Evolutionary conservation across 2,329 filamentous ascomycete genomes (phyloP), one percentile per base, ranked within the genome.

Genomic region (Colletotrichum gloeosporioides): DNA sequence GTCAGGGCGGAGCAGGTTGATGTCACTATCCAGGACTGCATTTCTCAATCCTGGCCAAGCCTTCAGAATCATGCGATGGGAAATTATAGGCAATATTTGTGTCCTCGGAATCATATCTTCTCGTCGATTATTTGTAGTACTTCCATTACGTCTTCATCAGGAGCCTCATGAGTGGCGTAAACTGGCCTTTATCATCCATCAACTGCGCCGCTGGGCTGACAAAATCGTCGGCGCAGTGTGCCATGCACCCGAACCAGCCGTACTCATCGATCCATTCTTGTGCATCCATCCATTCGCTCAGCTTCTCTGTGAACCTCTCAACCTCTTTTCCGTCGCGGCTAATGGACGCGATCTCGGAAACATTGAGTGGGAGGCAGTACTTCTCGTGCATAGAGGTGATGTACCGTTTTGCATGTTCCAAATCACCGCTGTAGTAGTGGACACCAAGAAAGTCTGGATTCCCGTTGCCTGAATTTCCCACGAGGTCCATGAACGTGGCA

Each of bases 161-260:
- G 53, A 65, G 67, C 39, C 62, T 71, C 78, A 79, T 78, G 6
- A 84, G 79, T 31, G 79, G 74, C 10, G 83, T 88, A 66, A 87
- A 86, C 25, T 79, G 80, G 6, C 86, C 87, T 71, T 87, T 81
- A 12, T 74, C 72, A 64, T 87, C 85, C 86, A 89, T 86, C 77
- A 89, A 82, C 80, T 87, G 86, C 31, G 87, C 87, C 49, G 82
- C 84, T 0, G 86, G 86, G 77, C 87, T 88, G 25, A 88, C 87
- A 79, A 86, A 89, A 71, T 79, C 80, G 77, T 88, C 86, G 13
- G 86, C 85, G 67, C 83, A 80, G 29, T 85, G 80, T 69, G 81
- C 81, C 82, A 87, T 87, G 77, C 86, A 87, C 32, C 86, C 86
- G 77, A 87, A 88, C 68, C 87, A 84, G 15, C 82, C 84, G 78